Evolutionary conservation across 441 rosid genomes (phyloP), one percentile per base, ranked within the genome.

Genomic region (Erodium trifolium): DNA sequence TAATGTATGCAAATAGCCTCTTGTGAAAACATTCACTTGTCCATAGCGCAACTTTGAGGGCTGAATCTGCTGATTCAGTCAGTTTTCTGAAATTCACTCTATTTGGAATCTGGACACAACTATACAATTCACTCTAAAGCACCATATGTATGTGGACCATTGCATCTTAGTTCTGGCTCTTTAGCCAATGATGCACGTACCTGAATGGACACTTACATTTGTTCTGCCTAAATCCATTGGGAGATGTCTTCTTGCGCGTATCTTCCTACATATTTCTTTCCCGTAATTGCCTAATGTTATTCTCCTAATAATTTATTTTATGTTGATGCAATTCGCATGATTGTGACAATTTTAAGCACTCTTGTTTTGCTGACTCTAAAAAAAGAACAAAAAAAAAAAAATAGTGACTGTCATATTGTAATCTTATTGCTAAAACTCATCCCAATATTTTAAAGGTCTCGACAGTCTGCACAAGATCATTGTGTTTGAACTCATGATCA

Each of bases 361-460:
- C 16, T 63, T 63, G 66, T 29, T 63, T 63, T 63, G 66, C 34
- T 57, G 4, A 51, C 59, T 7, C 59, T n/a, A 51, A 13, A 51
- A 51, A 14, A 51, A 31, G 18, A 51, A 51, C 10, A 51, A 49
- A n/a, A 3, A 49, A 1, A 49, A 1, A 51, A 14, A 51, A 14
- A 51, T 13, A 51, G 59, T 51, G n/a, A 9, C 19, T 59, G 34
- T 3, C 31, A 19, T 59, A 59, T 59, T 59, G 37, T n/a, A 29
- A 31, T 29, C 17, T 12, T 63, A 31, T 27, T 63, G 66, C 66
- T 31, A 29, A 63, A 12, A 29, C 16, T 17, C 66, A 12, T 63
- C 12, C 14, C 41, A 63, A 4, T 31, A 5, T 3, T 63, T 55
- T 63, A 31, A 10, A 1, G 29, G 9, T 62, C 31, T 63, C 66